Base-by-base conservation (phyloP, 2,329 filamentous ascomycete genomes). In the Tolypocladium ophioglossoides region DNA sequence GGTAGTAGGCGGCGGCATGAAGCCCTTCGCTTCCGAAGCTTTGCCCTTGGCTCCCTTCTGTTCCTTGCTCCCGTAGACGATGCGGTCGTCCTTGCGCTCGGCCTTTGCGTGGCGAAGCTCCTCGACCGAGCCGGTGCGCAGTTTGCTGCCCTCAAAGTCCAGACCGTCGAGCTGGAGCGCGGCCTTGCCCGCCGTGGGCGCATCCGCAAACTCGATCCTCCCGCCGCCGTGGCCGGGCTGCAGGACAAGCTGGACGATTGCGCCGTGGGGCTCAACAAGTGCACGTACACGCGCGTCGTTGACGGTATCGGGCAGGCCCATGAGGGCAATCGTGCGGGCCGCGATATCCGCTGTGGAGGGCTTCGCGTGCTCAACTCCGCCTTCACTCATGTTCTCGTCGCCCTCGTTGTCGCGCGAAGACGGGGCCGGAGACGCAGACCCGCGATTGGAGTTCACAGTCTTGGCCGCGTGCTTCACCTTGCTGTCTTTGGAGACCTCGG, bases 241-340 rank as follows among this genome's bases (percentile, higher is more conserved):
- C 12, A 96, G 77, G 14, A 87, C 78, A 4, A 97, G 77, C 68
- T 91, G 92, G 58, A 85, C 77, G 27, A 96, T 77, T 1, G 78
- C 70, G 0, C 90, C 91, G 47, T 85, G 78, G 1, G 83, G 78
- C 61, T 90, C 86, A 10, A 87, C 83, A 3, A 95, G 74, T 0
- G 84, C 78, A 47, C 82, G 82, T 53, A 99, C 82, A 34, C 91
- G 89, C 1, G 87, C 83, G 63, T 95, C 89, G 59, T 95, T 96
- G 63, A 97, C 83, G 0, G 91, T 97, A 64, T 97, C 94, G 0
- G 94, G 90, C 1, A 99, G 75, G 58, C 91, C 87, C 71, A 96
- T 82, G 32, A 99, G 74, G 11, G 86, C 86, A 51, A 97, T 78
- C 1, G 89, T 94, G 52, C 90, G 84, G 51, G 84, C 81, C 34